Percentiles rank a stretch among this genome's conserved stretches.
Evolutionary conservation across 352 stramenopile genomes (phyloP).

Genomic region (Aphanomyces invadans): DNA sequence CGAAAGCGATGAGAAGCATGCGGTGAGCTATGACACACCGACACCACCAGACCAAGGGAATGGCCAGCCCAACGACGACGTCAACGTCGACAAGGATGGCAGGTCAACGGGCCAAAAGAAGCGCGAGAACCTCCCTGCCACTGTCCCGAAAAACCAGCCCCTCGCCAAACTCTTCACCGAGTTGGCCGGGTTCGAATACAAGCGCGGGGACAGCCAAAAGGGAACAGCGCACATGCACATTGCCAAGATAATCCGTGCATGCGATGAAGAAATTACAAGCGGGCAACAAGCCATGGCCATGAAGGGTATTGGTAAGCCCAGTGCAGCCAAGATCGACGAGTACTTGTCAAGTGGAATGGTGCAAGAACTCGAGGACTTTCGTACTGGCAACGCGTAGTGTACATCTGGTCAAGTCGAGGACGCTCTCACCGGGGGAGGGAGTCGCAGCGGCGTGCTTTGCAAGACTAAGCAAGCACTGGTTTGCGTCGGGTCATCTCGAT

Average conservation of each 20-base stretch:
- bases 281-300: background rate
- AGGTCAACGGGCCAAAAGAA: background rate
- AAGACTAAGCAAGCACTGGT: too few relatives aligned
- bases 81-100: background rate
- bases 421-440: too few relatives aligned
- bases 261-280: background rate
- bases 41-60: background rate
- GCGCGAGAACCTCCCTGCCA: background rate
- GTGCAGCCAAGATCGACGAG: background rate
- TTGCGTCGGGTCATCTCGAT: too few relatives aligned
- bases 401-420: too few relatives aligned
- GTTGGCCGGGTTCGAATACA: background rate
- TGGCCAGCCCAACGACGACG: background rate
- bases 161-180: background rate
- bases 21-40: too few relatives aligned
- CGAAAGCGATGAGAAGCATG: background rate
- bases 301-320: background rate
- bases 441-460: too few relatives aligned
- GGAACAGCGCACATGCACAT: background rate
- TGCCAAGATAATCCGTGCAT: background rate
- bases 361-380: background rate
- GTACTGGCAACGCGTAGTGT: background rate
- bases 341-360: background rate
- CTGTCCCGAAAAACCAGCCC: background rate
- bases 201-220: background rate